These are phyloP conservation scores for Cocos nucifera DNA, from an alignment of 176 grass and related monocot genomes.

Conservation along the genomic window DNA sequence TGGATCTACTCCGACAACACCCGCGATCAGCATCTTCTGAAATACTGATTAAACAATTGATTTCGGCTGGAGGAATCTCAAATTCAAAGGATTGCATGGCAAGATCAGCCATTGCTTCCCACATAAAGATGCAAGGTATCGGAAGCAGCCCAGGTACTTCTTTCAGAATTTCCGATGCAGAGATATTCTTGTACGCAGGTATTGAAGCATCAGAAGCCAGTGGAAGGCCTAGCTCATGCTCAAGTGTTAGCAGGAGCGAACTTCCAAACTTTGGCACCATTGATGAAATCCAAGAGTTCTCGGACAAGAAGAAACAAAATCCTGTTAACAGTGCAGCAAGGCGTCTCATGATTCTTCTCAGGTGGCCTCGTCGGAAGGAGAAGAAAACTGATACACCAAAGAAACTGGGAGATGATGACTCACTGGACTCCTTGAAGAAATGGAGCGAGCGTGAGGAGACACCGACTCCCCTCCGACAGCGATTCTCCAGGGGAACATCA, in stretches of 20 bases:
- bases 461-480: constrained; percentile 61
- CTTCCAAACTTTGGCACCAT: constrained; percentile 5
- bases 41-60: constrained; percentile 67
- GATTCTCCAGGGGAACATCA: constrained; percentile 45
- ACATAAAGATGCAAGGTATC: constrained; percentile 64
- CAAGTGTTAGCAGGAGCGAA: constrained; percentile 66
- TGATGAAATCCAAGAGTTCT: constrained; percentile 29
- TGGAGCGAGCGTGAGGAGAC: constrained; percentile 33
- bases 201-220: constrained; percentile 15
- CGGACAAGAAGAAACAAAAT: constrained; percentile 47
- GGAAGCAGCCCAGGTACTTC: constrained; percentile 65
- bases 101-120: constrained; percentile 49
- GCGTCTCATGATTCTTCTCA: constrained; percentile 69
- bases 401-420: constrained; percentile 34
- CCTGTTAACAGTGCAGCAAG: constrained; percentile 56
- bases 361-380: constrained; percentile 65
- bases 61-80: constrained; percentile 68
- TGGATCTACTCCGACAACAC: constrained; percentile 68
- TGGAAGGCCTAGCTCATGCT: constrained; percentile 75
- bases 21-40: constrained; percentile 58
- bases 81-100: constrained; percentile 47
- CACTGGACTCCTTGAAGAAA: constrained; percentile 60
- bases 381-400: constrained; percentile 44
- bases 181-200: constrained; percentile 76
- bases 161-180: constrained; percentile 77